A percentile compares a stretch with the other conserved stretches of the same genome.
Conservation (phyloP, 345 rosid genomes). For the Punica granatum region DNA sequence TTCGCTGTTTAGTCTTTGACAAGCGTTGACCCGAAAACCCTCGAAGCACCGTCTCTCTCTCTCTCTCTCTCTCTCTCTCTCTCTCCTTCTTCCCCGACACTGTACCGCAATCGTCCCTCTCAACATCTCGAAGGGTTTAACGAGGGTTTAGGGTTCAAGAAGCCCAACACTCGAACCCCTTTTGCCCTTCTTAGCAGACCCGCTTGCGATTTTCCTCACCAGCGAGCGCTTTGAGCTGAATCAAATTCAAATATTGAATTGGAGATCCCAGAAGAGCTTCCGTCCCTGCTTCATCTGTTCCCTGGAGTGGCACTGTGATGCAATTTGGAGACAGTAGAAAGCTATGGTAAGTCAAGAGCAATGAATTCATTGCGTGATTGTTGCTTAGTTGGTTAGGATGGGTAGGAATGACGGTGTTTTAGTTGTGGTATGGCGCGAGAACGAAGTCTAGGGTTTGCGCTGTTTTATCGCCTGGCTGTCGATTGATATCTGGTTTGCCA, state of each 20-base stretch:
- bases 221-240: background rate
- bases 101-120: background rate
- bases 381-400: background rate
- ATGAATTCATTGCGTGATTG: background rate
- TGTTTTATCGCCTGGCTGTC: no score
- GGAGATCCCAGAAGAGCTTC: background rate
- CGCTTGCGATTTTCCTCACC: background rate
- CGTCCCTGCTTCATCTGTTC: background rate
- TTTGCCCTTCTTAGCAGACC: background rate
- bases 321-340: background rate
- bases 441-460: background rate
- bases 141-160: background rate
- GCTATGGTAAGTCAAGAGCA: background rate
- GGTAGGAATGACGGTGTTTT: background rate
- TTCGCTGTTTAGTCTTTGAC: background rate
- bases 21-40: background rate
- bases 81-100: background rate
- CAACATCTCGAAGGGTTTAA: background rate
- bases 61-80: background rate
- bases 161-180: background rate
- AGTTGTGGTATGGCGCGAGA: background rate
- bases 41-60: background rate
- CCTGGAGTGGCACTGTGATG: background rate
- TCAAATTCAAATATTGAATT: background rate
- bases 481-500: no score